These are phyloP conservation scores for Macrocybe gigantea DNA, from an alignment of 768 basidiomycete species.

Conservation along the genomic window DNA sequence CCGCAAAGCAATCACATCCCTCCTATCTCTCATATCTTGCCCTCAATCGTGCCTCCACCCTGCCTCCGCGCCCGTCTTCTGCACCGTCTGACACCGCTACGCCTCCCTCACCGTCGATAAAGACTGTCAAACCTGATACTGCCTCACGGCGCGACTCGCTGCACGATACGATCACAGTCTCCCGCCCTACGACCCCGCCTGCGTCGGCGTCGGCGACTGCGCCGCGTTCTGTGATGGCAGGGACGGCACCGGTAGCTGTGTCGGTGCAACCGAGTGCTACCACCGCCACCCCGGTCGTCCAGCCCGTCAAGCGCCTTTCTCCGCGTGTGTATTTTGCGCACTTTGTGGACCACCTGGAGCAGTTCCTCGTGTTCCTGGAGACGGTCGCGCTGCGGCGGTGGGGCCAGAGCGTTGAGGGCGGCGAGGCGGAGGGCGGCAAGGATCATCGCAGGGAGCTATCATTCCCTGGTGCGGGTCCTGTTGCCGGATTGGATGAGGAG, in stretches of 20 bases:
- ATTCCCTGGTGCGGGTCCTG: background rate
- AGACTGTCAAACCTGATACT: constrained; percentile 35
- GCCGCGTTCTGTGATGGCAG: background rate
- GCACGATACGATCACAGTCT: constrained; percentile 18
- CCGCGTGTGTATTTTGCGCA: constrained; percentile 89
- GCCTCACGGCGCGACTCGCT: constrained; percentile 31
- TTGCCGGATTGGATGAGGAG: constrained; percentile 34
- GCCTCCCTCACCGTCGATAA: constrained; percentile 40
- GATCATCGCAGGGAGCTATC: no score
- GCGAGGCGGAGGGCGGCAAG: constrained; percentile 4
- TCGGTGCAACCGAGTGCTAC: background rate
- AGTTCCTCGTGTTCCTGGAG: constrained; percentile 87
- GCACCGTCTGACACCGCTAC: constrained; percentile 31
- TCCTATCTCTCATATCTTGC: constrained; percentile 82
- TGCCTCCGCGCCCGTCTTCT: constrained; percentile 23
- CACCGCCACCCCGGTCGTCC: constrained; percentile 14
- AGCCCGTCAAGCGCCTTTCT: constrained; percentile 55
- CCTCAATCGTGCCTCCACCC: constrained; percentile 50
- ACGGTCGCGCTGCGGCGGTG: constrained; percentile 75
- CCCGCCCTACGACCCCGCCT: constrained; percentile 23
- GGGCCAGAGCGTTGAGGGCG: constrained; percentile 56
- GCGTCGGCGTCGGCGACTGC: constrained; percentile 25
- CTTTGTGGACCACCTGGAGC: constrained; percentile 82
- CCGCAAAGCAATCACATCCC: constrained; percentile 29
- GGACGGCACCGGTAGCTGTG: no score